These are phyloP conservation scores for Lonicera japonica DNA, from an alignment of 129 eudicot genomes.

Conservation along the genomic window DNA sequence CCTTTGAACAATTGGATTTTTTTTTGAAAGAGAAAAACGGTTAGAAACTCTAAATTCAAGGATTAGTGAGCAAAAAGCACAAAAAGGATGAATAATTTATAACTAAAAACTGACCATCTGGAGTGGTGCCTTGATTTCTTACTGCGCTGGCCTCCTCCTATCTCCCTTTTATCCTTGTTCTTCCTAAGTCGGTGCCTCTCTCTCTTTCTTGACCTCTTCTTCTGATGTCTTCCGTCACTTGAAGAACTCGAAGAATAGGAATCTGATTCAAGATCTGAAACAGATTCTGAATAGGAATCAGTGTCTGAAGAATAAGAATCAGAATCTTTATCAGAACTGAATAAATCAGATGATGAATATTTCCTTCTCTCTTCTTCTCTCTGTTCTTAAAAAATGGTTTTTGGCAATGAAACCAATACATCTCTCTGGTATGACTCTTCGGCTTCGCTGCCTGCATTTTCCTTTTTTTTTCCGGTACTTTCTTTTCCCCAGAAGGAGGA, in stretches of 20 bases:
- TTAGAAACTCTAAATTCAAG: no score
- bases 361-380: conserved; percentile 59
- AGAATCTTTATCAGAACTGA: conserved; percentile 57
- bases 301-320: conserved; percentile 58
- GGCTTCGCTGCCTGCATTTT: no score
- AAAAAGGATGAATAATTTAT: not conserved
- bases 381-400: conserved; percentile 32
- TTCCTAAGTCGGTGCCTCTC: conserved; percentile 31
- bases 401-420: no score
- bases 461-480: conserved; percentile 41
- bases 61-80: not conserved
- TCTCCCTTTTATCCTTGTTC: conserved; percentile 28
- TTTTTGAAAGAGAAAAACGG: no score
- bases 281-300: conserved; percentile 38
- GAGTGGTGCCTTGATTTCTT: conserved; percentile 46
- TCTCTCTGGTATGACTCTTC: no score
- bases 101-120: conserved; percentile 28
- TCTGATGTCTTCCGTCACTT: conserved; percentile 57
- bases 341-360: conserved; percentile 79
- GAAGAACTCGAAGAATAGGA: conserved; percentile 76
- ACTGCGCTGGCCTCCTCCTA: conserved; percentile 18
- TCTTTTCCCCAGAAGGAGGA: conserved; percentile 46
- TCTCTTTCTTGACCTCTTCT: conserved; percentile 54
- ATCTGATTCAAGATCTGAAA: conserved; percentile 39
- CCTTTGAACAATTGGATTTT: conserved; percentile 25